Base-by-base conservation (phyloP, 495 filamentous ascomycete species). In the Penicillium cataractarum region DNA sequence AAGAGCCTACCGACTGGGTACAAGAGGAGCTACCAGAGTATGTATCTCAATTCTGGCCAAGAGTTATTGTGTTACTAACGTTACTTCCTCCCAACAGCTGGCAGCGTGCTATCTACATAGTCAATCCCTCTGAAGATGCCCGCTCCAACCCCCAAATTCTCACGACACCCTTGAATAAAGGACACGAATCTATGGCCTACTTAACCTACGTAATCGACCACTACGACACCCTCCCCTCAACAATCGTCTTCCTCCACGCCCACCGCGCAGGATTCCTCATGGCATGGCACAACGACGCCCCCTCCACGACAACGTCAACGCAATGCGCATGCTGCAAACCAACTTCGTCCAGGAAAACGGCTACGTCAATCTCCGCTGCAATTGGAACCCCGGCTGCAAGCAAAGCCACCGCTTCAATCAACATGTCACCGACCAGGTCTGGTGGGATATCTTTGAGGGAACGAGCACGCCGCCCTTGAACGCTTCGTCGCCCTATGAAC, bases 111-210 rank as follows among this genome's bases (percentile, higher is more conserved):
- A 79, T 89, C 31, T 92, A 92, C 71, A 79, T 84, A 49, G 88
- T 84, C 56, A 85, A 92, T 63, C 84, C 88, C 51, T 80, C 84
- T 12, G 70, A 61, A 1, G 82, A 82, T 7, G 74, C 74, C 15
- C 75, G 80, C 81, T 31, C 83, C 78, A 17, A 83, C 75, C 55
- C 58, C 15, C 22, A 65, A 5, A 54, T 59, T 17, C 74, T 78
- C 62, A 82, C 68, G 56, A 81, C 72, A 0, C 66, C 71, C 13
- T n/a, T 67, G 12, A 90, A 90, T 66, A 92, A 92, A 74, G 90
- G 90, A 48, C 85, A 91, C 64, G 90, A 93, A 71, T 87, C 86
- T 10, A 87, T 92, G 82, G 82, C 87, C 31, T 93, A 93, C 71
- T 78, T 91, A 15, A 87, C 83, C 51, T 92, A 90, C 70, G 80